These are phyloP conservation scores for Xylariomycetidae sp. DNA, from an alignment of 2,329 filamentous ascomycete genomes.

Conservation along the genomic window DNA sequence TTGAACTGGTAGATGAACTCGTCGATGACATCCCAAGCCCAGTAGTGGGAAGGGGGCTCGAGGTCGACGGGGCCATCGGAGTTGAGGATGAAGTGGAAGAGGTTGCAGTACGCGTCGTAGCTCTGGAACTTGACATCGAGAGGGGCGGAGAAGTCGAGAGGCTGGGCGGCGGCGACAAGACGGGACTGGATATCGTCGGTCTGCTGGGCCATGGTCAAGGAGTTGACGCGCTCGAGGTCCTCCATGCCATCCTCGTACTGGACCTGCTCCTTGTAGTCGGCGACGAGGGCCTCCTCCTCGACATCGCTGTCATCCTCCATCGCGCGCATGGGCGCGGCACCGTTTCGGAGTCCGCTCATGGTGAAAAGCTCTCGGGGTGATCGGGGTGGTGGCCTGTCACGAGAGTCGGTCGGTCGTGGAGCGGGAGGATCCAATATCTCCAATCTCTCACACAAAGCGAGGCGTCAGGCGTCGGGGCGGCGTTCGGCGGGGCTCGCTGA, in stretches of 20 bases:
- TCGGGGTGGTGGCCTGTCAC: conserved; percentile 6
- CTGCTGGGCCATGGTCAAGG: conserved; percentile 64
- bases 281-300: conserved; percentile 91
- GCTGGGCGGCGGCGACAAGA: conserved; percentile 84
- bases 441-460: no score
- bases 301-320: conserved; percentile 82
- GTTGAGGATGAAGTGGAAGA: conserved; percentile 99
- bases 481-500: conserved; percentile 18
- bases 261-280: conserved; percentile 94
- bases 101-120: conserved; percentile 98
- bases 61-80: conserved; percentile 97
- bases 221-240: conserved; percentile 70
- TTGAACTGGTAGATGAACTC: conserved; percentile 99
- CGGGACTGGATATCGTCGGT: conserved; percentile 90
- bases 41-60: conserved; percentile 97
- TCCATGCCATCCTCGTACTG: conserved; percentile 85
- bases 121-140: conserved; percentile 97
- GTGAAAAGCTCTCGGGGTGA: conserved; percentile 18
- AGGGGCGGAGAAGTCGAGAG: conserved; percentile 90
- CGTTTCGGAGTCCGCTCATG: conserved; percentile 60
- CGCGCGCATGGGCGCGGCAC: conserved; percentile 52
- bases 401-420: conserved; percentile 12
- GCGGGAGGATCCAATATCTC: conserved; percentile 10
- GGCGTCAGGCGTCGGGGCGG: no score
- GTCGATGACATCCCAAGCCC: conserved; percentile 99